phyloP scores from a whole-genome alignment of 352 stramenopile species.

The Phytopythium chamaehyphon region DNA sequence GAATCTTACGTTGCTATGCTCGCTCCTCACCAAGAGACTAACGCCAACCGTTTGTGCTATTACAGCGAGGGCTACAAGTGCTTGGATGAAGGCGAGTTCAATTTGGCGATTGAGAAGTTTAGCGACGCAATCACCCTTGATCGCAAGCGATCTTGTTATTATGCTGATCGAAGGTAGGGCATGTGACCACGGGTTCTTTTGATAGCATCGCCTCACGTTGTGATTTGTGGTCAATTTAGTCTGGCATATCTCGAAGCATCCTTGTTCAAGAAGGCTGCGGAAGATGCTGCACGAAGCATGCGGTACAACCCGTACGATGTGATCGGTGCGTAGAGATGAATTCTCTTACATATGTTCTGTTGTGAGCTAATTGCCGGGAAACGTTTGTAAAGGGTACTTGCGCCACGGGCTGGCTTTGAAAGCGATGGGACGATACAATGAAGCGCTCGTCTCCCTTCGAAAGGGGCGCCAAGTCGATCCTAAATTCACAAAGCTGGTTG shows the following conservation, averaged over 20 bases:
- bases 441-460: conserved; percentile 57
- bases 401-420: conserved; percentile 91
- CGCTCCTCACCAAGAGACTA: too few species aligned
- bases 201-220: neutral
- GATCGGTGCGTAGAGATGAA: conserved; percentile 46
- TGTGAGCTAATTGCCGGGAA: neutral
- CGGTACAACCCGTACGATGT: conserved; percentile 92
- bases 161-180: conserved; percentile 81
- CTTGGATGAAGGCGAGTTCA: conserved; percentile 88
- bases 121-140: conserved; percentile 90
- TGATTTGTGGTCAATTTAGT: conserved; percentile 22
- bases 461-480: conserved; percentile 74
- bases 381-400: conserved; percentile 70
- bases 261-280: conserved; percentile 80
- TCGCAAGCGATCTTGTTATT: conserved; percentile 87
- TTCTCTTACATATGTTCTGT: neutral
- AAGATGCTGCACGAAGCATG: conserved; percentile 88
- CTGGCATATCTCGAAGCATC: conserved; percentile 62
- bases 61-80: conserved; percentile 87
- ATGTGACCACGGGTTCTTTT: neutral
- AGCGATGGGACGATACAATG: conserved; percentile 66
- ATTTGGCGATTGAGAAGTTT: conserved; percentile 90
- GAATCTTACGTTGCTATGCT: too few species aligned
- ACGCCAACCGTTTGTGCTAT: too few species aligned
- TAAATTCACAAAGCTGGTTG: conserved; percentile 57